Evolutionary conservation across 179 eudicot species (phyloP), one percentile per base, ranked within the genome.

Genomic region (Silene vulgaris): DNA sequence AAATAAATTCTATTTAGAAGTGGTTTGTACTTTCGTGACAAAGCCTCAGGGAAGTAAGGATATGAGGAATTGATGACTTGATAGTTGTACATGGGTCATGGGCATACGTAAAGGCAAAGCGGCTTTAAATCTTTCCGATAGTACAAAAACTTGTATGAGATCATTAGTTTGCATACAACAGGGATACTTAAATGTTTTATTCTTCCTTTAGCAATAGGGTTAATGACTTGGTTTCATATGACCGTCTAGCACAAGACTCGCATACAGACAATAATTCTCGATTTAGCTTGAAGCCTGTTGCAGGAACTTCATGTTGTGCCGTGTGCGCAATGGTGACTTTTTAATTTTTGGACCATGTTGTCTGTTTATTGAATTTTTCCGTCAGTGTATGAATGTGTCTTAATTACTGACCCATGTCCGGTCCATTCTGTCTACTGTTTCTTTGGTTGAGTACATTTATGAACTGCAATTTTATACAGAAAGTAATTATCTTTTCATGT

Each of bases 401-500:
- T 8, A 74, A 11, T 21, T 78, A 50, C 16, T 59, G 23, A n/a
- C 4, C 59, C 17, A 64, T 17, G 17, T 68, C 65, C 8, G 40
- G 23, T 76, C 16, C 23, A 16, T 72, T 32, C 35, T 32, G 35
- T 32, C 0, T 23, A 23, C 0, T 23, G 26, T 23, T 23, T 23
- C 26, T 23, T 23, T 23, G 26, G 26, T 23, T 1, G 26, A 23
- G 26, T 23, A 23, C 26, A 23, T 23, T 23, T 23, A 23, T 23
- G 26, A 23, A 23, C 26, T 23, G 26, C 26, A 23, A 23, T 29
- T 29, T 50, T 73, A 32, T 59, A 32, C 19, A 23, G 48, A n/a
- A 50, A 20, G 40, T 71, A 59, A 79, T 54, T 72, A 62, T 40
- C 5, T 77, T 20, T 30, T 30, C 52, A 12, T 73, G 14, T 8